phyloP scores from a whole-genome alignment of 1,139 yeast genomes.

The Magnusiomyces clavatus region DNA sequence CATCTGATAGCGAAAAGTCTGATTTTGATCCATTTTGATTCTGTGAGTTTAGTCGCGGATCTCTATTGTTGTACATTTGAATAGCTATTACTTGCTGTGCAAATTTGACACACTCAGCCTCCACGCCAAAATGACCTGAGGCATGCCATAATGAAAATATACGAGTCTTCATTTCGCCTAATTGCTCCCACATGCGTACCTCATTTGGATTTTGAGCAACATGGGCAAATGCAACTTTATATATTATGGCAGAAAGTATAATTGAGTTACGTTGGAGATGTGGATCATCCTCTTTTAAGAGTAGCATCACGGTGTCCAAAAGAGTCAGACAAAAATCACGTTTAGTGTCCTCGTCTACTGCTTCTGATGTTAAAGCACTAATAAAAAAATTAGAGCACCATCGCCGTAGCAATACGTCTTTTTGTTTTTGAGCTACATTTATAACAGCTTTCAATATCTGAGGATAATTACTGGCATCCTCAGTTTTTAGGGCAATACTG shows the following conservation, averaged over 20 bases:
- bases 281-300: slow-evolving; percentile 25
- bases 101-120: slow-evolving; percentile 63
- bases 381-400: slow-evolving; percentile 36
- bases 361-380: slow-evolving; percentile 32
- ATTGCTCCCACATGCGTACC: slow-evolving; percentile 26
- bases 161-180: slow-evolving; percentile 26
- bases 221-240: slow-evolving; percentile 29
- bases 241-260: slow-evolving; percentile 28
- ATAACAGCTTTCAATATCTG: slow-evolving; percentile 32
- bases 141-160: slow-evolving; percentile 31
- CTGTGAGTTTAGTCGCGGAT: slow-evolving; percentile 25
- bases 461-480: slow-evolving; percentile 33
- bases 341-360: slow-evolving; percentile 24
- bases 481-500: slow-evolving; percentile 11
- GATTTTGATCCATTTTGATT: background rate
- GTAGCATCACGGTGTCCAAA: slow-evolving; percentile 25
- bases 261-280: slow-evolving; percentile 29
- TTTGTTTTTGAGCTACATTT: slow-evolving; percentile 30
- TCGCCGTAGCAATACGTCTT: slow-evolving; percentile 27
- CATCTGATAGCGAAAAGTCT: slow-evolving; percentile 51
- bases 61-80: slow-evolving; percentile 44
- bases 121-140: slow-evolving; percentile 34
- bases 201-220: slow-evolving; percentile 25
- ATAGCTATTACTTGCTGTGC: slow-evolving; percentile 62
- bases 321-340: slow-evolving; percentile 28